These are phyloP conservation scores for Cercophora sp. DNA, from an alignment of 495 filamentous ascomycete genomes.

Conservation along the genomic window DNA sequence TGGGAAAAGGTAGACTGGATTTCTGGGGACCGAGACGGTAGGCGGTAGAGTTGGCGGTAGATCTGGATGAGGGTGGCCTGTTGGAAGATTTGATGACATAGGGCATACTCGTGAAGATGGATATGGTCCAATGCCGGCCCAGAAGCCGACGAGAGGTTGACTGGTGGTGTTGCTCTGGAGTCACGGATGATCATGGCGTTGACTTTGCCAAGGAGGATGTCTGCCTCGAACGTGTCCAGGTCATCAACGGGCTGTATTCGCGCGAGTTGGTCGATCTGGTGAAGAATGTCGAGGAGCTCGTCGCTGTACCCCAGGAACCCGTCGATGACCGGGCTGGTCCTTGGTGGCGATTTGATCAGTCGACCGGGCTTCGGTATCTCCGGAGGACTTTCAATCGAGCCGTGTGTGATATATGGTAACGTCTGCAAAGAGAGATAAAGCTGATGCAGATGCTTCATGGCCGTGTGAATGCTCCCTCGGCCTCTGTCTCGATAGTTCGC, in stretches of 20 bases:
- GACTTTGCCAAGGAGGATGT: conserved; percentile 18
- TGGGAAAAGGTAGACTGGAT: conserved; percentile 5
- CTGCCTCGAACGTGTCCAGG: conserved; percentile 11
- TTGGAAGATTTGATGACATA: conserved; percentile 20
- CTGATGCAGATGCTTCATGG: conserved; percentile 21
- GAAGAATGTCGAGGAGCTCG: conserved; percentile 17
- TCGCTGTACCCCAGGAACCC: conserved; percentile 22
- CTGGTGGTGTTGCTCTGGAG: conserved; percentile 7
- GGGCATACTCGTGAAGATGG: conserved; percentile 9
- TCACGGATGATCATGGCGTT: conserved; percentile 17
- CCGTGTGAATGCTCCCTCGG: conserved; percentile 3
- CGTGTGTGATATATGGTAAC: conserved; percentile 11
- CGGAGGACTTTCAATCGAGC: background rate
- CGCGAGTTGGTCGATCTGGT: conserved; percentile 15
- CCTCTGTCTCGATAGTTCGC: no score
- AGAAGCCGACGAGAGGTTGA: conserved; percentile 2
- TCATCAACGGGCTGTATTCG: no score
- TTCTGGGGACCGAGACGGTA: conserved; percentile 3
- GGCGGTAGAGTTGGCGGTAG: conserved; percentile 15
- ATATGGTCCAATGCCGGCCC: background rate
- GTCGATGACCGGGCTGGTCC: conserved; percentile 15
- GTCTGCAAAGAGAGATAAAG: conserved; percentile 19
- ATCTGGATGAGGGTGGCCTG: conserved; percentile 18
- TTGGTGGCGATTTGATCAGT: no score
- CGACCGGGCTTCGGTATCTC: no score